These are phyloP conservation scores for Exophiala xenobiotica DNA, from an alignment of 2,329 filamentous ascomycete genomes.

Conservation along the genomic window DNA sequence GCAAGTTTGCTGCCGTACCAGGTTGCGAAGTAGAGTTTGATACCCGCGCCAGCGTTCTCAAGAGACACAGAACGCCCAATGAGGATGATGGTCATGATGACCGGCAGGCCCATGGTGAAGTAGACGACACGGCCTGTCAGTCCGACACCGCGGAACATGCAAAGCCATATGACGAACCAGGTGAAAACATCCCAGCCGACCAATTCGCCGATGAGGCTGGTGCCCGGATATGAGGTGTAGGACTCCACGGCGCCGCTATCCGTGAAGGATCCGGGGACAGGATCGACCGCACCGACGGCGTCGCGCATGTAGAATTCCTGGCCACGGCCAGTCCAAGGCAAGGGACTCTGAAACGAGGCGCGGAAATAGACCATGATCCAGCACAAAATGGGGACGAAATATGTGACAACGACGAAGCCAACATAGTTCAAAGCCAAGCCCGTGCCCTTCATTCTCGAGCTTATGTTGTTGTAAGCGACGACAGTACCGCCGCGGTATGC, in stretches of 20 bases:
- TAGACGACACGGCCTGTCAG: conserved; percentile 60
- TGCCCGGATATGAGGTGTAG: conserved; percentile 52
- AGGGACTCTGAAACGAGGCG: conserved; percentile 51
- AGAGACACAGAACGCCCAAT: conserved; percentile 56
- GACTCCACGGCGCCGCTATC: conserved; percentile 36
- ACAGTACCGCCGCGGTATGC: conserved; percentile 58
- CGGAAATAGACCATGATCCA: conserved; percentile 59
- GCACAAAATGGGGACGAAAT: conserved; percentile 54
- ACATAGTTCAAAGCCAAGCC: conserved; percentile 55
- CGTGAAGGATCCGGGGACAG: conserved; percentile 47
- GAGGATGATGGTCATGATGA: conserved; percentile 57
- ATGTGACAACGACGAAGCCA: conserved; percentile 46
- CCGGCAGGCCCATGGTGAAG: conserved; percentile 62
- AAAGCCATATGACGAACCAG: conserved; percentile 61
- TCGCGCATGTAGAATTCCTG: conserved; percentile 49
- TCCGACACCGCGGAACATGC: conserved; percentile 59
- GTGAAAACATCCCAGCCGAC: conserved; percentile 59
- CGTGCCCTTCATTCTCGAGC: conserved; percentile 54
- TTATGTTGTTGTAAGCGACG: conserved; percentile 56
- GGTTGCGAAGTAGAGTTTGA: conserved; percentile 50
- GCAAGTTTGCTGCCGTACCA: conserved; percentile 53
- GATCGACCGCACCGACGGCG: conserved; percentile 42
- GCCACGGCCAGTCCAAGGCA: conserved; percentile 52
- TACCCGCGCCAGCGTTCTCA: conserved; percentile 53
- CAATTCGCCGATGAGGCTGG: conserved; percentile 54